These are phyloP conservation scores for Trypethelium eluteriae DNA, from an alignment of 495 filamentous ascomycete genomes.

Conservation along the genomic window DNA sequence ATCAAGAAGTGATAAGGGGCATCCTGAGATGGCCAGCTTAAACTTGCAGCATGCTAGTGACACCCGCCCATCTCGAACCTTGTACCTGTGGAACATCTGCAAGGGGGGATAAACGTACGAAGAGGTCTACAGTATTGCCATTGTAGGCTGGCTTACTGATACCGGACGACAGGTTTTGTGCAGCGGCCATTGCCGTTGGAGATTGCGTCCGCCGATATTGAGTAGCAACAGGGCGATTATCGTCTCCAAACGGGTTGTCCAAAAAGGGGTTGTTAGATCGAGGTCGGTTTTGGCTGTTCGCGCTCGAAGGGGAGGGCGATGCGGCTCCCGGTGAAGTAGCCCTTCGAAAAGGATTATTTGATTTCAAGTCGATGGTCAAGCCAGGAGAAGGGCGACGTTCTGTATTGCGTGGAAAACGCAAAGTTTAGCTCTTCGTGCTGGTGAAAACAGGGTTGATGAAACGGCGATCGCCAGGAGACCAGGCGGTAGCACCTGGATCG, in stretches of 20 bases:
- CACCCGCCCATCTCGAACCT: conserved; percentile 16
- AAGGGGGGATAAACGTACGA: conserved; percentile 56
- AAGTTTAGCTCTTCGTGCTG: background rate
- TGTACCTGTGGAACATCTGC: background rate
- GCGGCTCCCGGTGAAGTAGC: conserved; percentile 56
- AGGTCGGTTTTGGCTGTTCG: conserved; percentile 50
- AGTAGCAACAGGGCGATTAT: conserved; percentile 1
- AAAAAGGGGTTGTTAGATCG: conserved; percentile 88
- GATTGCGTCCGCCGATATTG: background rate
- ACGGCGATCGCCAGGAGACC: conserved; percentile 3
- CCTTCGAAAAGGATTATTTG: conserved; percentile 91
- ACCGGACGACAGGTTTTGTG: conserved; percentile 40
- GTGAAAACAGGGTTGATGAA: conserved; percentile 14
- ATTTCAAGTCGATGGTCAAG: conserved; percentile 42
- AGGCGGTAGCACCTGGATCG: background rate
- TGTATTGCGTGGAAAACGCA: conserved; percentile 13
- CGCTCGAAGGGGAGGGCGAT: conserved; percentile 48
- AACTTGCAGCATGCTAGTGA: conserved; percentile 9
- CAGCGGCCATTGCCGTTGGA: conserved; percentile 21
- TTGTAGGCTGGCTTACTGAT: conserved; percentile 45
- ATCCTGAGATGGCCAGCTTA: background rate
- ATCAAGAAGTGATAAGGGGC: background rate
- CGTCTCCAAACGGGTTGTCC: conserved; percentile 27
- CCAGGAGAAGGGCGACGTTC: conserved; percentile 30
- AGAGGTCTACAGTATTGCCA: conserved; percentile 70